A percentile compares a stretch with the other conserved stretches of the same genome.
These are phyloP conservation scores for Manihot esculenta DNA, from an alignment of 441 rosid species.

Conservation along the genomic window DNA sequence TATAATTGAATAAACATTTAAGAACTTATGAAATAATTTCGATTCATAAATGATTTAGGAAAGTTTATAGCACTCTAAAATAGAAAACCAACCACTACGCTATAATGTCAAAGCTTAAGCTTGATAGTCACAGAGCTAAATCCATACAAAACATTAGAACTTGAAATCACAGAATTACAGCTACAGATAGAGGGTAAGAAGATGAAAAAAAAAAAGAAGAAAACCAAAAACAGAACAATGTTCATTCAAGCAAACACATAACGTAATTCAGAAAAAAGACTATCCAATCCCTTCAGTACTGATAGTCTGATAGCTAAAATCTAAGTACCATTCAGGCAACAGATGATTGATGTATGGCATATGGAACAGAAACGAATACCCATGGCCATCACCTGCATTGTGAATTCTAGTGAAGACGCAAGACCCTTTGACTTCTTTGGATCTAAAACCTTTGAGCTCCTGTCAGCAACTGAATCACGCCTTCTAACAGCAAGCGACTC, in stretches of 20 bases:
- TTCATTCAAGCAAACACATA: background rate
- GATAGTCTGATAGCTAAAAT: background rate
- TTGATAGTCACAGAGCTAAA: background rate
- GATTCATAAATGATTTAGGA: background rate
- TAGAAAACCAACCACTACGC: background rate
- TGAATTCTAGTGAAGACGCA: constrained; percentile 43
- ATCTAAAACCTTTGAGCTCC: constrained; percentile 48
- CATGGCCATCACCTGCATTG: constrained; percentile 53
- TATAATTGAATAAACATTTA: background rate
- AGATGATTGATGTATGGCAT: background rate
- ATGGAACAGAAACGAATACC: background rate
- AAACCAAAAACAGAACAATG: background rate
- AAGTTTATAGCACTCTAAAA: background rate
- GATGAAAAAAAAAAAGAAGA: too few species aligned
- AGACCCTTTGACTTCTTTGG: constrained; percentile 40
- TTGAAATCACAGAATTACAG: background rate
- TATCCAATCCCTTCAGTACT: background rate
- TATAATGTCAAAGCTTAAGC: background rate
- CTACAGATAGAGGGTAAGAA: background rate
- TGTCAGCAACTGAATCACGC: constrained; percentile 62
- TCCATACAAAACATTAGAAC: background rate
- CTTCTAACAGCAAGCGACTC: constrained; percentile 79
- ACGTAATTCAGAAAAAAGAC: background rate
- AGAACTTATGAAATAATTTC: constrained; percentile 4
- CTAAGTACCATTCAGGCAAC: background rate